phyloP scores from a whole-genome alignment of 768 basidiomycete genomes.

The Pholiota molesta region DNA sequence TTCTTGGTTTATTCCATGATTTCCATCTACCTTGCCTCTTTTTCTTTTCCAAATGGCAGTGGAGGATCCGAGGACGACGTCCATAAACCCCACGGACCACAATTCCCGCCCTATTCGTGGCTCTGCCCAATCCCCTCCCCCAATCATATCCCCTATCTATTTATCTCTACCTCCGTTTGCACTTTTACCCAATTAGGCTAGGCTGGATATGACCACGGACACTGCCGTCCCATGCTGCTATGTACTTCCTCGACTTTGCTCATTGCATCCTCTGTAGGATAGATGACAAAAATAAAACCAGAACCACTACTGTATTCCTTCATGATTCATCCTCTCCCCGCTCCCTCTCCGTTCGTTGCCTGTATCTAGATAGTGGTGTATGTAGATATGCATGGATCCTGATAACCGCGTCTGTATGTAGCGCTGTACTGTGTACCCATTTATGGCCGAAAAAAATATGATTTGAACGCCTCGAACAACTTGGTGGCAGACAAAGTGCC shows the following conservation, averaged over 20 bases:
- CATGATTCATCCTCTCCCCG: background rate
- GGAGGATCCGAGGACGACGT: background rate
- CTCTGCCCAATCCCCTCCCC: background rate
- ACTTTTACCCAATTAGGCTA: background rate
- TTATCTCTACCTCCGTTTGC: background rate
- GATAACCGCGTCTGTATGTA: too few species aligned
- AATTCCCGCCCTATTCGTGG: background rate
- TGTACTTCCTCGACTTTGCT: background rate
- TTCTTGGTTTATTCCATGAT: background rate
- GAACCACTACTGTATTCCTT: background rate
- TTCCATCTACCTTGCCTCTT: background rate
- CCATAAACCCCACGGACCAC: background rate
- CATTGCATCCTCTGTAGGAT: background rate
- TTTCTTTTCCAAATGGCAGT: background rate
- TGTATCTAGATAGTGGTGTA: background rate
- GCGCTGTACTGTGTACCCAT: too few species aligned
- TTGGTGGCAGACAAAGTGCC: too few species aligned
- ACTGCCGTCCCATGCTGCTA: background rate
- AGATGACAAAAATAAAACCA: background rate
- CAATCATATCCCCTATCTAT: background rate
- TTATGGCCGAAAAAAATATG: too few species aligned
- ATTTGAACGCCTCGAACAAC: too few species aligned
- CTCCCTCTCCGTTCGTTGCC: background rate
- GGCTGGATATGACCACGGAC: background rate
- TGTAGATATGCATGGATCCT: background rate